phyloP scores from a whole-genome alignment of 257 asterid genomes.

The Salvia miltiorrhiza region DNA sequence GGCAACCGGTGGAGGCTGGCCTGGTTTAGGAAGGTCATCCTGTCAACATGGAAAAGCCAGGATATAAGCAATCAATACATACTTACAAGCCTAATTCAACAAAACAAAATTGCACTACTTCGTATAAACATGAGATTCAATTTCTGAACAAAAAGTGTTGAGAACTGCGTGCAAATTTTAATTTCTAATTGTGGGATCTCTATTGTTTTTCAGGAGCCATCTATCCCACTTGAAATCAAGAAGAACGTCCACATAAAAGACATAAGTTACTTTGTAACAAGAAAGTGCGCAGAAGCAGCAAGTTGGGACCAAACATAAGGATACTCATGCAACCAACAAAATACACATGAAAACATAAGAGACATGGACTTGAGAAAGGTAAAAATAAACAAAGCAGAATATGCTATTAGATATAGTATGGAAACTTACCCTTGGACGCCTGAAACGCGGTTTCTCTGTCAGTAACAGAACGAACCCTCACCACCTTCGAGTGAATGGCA shows the following conservation, averaged over 20 bases:
- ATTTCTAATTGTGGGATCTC: not conserved
- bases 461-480: slow-evolving; percentile 74
- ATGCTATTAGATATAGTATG: not conserved
- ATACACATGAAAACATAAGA: not conserved
- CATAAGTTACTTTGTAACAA: no score
- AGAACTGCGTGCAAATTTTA: not conserved
- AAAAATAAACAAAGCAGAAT: not conserved
- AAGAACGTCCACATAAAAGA: no score
- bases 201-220: not conserved
- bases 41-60: slow-evolving; percentile 14
- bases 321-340: not conserved
- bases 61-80: not conserved
- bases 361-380: not conserved
- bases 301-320: not conserved
- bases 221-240: no score
- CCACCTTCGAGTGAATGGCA: slow-evolving; percentile 92
- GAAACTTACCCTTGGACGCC: slow-evolving; percentile 82
- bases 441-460: slow-evolving; percentile 87
- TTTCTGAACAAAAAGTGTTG: no score
- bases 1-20: slow-evolving; percentile 68
- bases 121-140: not conserved
- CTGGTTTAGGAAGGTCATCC: slow-evolving; percentile 81
- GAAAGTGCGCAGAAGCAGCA: no score
- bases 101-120: not conserved
- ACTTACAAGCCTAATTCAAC: not conserved